phyloP scores from a whole-genome alignment of 1,284 basidiomycete genomes.

The Malassezia caprae region DNA sequence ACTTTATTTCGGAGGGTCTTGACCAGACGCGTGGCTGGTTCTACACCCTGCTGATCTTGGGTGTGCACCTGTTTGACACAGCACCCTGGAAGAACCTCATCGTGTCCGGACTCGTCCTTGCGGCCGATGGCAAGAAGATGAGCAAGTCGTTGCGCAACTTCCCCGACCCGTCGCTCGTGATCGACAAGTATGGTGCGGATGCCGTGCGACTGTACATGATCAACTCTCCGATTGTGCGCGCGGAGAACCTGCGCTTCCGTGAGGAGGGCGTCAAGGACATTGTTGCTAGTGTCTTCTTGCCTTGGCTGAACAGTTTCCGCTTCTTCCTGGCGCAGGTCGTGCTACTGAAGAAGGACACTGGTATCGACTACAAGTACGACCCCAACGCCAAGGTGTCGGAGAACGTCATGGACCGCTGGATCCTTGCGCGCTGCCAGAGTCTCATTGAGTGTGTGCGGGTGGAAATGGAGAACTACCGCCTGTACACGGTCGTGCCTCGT shows the following conservation, averaged over 20 bases:
- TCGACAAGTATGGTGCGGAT: constrained; percentile 88
- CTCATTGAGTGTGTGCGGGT: constrained; percentile 80
- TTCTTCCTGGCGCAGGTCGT: constrained; percentile 97
- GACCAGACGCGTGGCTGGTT: constrained; percentile 76
- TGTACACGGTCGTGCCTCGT: constrained; percentile 97
- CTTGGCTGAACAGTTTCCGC: constrained; percentile 98
- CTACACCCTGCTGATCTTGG: constrained; percentile 92
- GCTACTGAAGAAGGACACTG: constrained; percentile 71
- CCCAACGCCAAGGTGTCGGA: constrained; percentile 69
- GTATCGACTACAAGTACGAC: constrained; percentile 74
- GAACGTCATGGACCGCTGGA: constrained; percentile 99
- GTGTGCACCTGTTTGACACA: constrained; percentile 80
- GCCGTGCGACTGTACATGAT: constrained; percentile 96
- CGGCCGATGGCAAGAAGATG: constrained; percentile 99
- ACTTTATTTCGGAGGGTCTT: constrained; percentile 92
- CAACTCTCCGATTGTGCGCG: constrained; percentile 95
- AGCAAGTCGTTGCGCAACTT: constrained; percentile 96
- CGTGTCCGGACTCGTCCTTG: constrained; percentile 87
- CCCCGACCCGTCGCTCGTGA: constrained; percentile 87
- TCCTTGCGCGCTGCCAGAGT: constrained; percentile 90
- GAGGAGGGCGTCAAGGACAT: constrained; percentile 97
- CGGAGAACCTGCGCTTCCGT: constrained; percentile 92
- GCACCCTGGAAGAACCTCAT: constrained; percentile 99
- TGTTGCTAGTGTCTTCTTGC: constrained; percentile 82
- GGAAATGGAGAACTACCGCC: constrained; percentile 91